Conservation (phyloP, 257 asterid species). For the Capsicum rhomboideum region DNA sequence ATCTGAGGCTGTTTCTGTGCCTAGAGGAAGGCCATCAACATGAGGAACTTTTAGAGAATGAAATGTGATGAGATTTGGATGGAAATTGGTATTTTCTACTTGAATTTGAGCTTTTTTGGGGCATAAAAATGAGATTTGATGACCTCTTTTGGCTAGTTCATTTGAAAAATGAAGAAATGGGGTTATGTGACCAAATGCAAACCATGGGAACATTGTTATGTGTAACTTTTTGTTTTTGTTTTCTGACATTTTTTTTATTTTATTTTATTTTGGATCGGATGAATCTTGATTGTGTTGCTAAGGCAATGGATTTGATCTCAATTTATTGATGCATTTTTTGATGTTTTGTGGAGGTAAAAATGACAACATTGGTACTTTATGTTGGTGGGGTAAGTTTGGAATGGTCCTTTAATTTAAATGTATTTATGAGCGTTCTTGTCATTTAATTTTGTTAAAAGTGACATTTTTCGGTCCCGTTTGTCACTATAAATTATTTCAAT, state of each 20-base stretch:
- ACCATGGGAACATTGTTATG: constrained; percentile 86
- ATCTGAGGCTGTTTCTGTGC: constrained; percentile 72
- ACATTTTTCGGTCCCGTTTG: no score
- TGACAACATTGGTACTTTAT: not conserved
- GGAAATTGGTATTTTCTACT: constrained; percentile 30
- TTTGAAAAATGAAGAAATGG: constrained; percentile 75
- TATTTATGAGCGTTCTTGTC: no score
- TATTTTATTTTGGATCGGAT: not conserved
- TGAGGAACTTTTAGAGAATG: constrained; percentile 42
- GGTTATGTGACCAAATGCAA: constrained; percentile 78
- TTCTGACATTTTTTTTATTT: constrained; percentile 1
- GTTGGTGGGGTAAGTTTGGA: no score
- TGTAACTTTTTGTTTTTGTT: constrained; percentile 32
- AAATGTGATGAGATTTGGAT: constrained; percentile 44
- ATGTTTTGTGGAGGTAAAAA: not conserved
- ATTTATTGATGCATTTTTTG: no score
- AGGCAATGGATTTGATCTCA: no score
- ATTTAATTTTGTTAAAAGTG: no score
- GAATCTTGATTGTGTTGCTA: no score
- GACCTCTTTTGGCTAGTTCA: constrained; percentile 59
- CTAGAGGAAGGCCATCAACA: constrained; percentile 63
- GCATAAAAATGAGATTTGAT: constrained; percentile 42
- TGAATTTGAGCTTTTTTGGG: constrained; percentile 41
- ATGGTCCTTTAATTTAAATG: no score
- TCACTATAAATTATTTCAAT: no score